Evolutionary conservation across 192 early-diverging fungal genomes (phyloP), one percentile per base, ranked within the genome.

Genomic region (Linnemannia hyalina): DNA sequence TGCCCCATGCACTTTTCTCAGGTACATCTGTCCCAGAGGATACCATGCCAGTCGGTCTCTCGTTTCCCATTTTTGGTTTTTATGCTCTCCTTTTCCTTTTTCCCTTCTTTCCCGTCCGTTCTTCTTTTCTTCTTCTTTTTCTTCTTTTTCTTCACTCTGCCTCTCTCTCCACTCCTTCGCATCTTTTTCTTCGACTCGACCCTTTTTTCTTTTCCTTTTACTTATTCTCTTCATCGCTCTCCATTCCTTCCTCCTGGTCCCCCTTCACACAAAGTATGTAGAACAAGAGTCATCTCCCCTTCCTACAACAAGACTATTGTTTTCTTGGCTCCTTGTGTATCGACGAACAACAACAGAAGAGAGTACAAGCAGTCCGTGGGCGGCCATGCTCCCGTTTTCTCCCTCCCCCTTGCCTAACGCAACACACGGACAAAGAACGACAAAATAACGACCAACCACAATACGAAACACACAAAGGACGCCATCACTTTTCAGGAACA

Each of bases 401-500:
- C 20, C 47, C 46, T 26, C 38, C 71, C 36, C 71, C 71, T 44
- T 36, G 18, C 71, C 54, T 9, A 23, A 26, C n/a, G 23, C 23
- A 60, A 9, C 55, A 60, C n/a, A 60, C 11, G 13, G 29, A 40
- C 38, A 40, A 40, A 40, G 38, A 4, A 40, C 38, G 38, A 40
- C 38, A 6, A 7, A 57, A 57, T 26, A 57, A 26, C 23, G 0
- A n/a, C 55, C 8, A 10, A 57, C 26, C 11, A 35, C 3, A 65
- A 65, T 32, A 65, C 11, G 29, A 26, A 26, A 65, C 60, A 65
- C 60, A 35, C 60, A 65, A 65, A 29, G 3, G 11, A 29, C 60
- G 60, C 60, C 60, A 65, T 65, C 60, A 57, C 55, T 29, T 29
- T 65, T 65, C 60, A 65, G 60, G 60, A 65, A 65, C 60, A 65